Conservation (phyloP, 441 rosid species). For the Eutrema salsugineum region DNA sequence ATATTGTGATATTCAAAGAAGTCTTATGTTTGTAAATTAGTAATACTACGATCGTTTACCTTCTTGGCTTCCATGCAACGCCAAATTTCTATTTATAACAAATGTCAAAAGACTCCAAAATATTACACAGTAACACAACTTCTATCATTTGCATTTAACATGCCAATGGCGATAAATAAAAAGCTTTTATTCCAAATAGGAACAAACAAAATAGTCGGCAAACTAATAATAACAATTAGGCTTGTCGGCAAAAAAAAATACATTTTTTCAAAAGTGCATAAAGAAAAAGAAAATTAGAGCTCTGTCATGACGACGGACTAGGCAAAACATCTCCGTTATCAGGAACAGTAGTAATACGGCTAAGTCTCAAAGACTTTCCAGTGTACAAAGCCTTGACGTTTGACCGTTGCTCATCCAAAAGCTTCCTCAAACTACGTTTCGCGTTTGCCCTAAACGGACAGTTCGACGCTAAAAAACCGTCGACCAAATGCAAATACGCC, state of each 20-base stretch:
- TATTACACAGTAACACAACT: no score
- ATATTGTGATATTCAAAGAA: no score
- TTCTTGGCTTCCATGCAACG: no score
- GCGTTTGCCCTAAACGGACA: slow-evolving; percentile 92
- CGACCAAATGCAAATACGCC: slow-evolving; percentile 79
- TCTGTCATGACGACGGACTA: slow-evolving; percentile 56
- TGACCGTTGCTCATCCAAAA: slow-evolving; percentile 69
- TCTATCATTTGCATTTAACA: no score
- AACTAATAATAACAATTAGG: no score
- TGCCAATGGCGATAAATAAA: no score
- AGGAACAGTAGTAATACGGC: slow-evolving; percentile 25
- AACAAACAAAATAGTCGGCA: no score
- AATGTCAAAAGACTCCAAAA: no score
- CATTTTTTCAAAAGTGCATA: neutral
- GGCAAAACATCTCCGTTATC: slow-evolving; percentile 49
- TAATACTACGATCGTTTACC: no score
- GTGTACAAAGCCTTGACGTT: slow-evolving; percentile 83
- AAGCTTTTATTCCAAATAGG: no score
- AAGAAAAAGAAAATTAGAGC: neutral
- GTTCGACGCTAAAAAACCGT: slow-evolving; percentile 71
- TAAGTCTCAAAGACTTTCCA: slow-evolving; percentile 52
- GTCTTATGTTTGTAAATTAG: no score
- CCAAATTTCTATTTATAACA: no score
- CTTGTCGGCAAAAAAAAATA: neutral
- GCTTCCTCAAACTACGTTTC: slow-evolving; percentile 75